Evolutionary conservation across 306 rosid genomes (phyloP).

Genomic region (Citrullus mucosospermus): DNA sequence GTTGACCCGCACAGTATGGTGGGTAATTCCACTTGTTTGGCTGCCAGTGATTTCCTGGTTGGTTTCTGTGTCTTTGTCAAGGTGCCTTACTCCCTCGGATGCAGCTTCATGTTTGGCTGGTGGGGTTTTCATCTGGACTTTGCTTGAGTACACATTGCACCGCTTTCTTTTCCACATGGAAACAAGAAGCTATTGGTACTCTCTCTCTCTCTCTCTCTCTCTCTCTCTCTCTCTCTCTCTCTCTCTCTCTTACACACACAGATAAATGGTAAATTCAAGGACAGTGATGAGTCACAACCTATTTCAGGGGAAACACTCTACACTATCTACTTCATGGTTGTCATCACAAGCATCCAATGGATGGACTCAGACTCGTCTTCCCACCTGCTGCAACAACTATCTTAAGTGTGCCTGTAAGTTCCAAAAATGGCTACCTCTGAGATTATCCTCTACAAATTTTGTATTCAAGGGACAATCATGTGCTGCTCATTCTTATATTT

Average conservation of each 20-base stretch:
- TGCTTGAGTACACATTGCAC: slow-evolving; percentile 73
- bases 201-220: slow-evolving; percentile 1
- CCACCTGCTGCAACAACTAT: slow-evolving; percentile 90
- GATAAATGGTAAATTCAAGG: neutral
- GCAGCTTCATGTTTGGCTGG: slow-evolving; percentile 35
- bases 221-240: slow-evolving; percentile 10
- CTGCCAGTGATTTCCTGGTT: slow-evolving; percentile 69
- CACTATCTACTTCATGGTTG: slow-evolving; percentile 98
- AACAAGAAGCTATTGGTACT: slow-evolving; percentile 88
- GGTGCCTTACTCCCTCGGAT: slow-evolving; percentile 50
- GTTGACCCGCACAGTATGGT: slow-evolving; percentile 89
- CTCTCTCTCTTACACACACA: neutral
- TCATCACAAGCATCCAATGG: slow-evolving; percentile 99
- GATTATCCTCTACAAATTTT: neutral
- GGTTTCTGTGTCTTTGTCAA: slow-evolving; percentile 36
- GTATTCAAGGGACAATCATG: neutral
- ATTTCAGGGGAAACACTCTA: slow-evolving; percentile 67
- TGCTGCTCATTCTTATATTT: neutral
- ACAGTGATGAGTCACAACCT: neutral
- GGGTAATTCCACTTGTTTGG: slow-evolving; percentile 94
- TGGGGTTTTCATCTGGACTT: slow-evolving; percentile 75
- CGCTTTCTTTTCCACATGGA: slow-evolving; percentile 88
- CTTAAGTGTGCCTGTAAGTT: slow-evolving; percentile 56
- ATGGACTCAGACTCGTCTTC: slow-evolving; percentile 88
- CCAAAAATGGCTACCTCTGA: neutral